A percentile compares a stretch with the other conserved stretches of the same genome.
Conservation (phyloP, 768 basidiomycete species). For the Rhodotorula babjevae region DNA sequence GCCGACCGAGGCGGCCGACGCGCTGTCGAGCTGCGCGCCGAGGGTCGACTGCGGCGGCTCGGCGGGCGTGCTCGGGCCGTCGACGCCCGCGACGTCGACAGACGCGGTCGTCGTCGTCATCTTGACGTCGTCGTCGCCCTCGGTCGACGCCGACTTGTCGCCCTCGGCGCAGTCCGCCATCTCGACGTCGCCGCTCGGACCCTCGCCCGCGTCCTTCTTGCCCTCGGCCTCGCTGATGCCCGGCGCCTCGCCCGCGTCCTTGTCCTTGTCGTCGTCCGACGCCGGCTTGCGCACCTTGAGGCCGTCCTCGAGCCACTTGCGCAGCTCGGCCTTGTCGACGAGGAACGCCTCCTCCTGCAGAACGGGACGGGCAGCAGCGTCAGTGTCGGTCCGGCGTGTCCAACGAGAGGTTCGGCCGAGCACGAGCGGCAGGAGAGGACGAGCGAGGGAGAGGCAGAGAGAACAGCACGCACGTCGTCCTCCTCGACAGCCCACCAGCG, state of each 20-base stretch:
- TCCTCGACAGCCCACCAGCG: constrained; percentile 57
- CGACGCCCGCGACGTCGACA: background rate
- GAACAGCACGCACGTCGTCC: constrained; percentile 51
- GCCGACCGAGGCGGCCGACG: background rate
- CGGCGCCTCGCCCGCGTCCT: background rate
- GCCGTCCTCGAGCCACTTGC: constrained; percentile 57
- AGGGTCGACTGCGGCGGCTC: too few species aligned
- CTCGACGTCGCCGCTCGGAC: background rate
- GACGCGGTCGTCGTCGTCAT: background rate
- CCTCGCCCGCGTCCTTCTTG: background rate
- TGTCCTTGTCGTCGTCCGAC: background rate
- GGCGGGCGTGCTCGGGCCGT: background rate
- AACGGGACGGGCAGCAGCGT: too few species aligned
- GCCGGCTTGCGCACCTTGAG: constrained; percentile 13
- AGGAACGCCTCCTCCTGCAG: constrained; percentile 56
- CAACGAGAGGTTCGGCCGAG: too few species aligned
- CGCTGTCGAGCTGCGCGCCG: too few species aligned
- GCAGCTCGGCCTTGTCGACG: constrained; percentile 59
- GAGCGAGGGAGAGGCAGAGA: constrained; percentile 10
- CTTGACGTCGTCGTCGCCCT: background rate
- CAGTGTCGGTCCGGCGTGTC: too few species aligned
- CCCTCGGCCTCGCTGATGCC: background rate
- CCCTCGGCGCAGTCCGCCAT: background rate
- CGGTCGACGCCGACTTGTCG: background rate
- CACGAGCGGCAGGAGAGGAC: too few species aligned